phyloP scores from a whole-genome alignment of 2,329 filamentous ascomycete genomes.

The Phaeoacremonium minimum region DNA sequence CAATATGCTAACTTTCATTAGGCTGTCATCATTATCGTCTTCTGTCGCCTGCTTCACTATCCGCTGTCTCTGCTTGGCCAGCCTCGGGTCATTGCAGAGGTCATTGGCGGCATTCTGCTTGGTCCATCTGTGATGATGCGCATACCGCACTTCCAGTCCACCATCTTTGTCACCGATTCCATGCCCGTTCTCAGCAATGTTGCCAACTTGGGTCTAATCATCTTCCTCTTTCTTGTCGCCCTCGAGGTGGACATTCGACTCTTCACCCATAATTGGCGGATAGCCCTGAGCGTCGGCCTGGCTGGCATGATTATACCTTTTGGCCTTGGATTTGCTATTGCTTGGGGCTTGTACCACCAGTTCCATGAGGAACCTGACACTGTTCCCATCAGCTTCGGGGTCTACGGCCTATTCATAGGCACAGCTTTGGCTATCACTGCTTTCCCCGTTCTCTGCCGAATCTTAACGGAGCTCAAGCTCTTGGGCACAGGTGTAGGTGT shows the following conservation, averaged over 20 bases:
- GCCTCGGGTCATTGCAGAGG: conserved; percentile 74
- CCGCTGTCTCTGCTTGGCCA: conserved; percentile 68
- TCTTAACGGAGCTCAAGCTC: conserved; percentile 85
- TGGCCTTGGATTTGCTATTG: conserved; percentile 73
- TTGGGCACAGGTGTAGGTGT: conserved; percentile 79
- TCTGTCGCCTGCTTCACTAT: conserved; percentile 69
- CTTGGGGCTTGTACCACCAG: conserved; percentile 74
- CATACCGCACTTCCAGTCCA: conserved; percentile 70
- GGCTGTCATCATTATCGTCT: conserved; percentile 64
- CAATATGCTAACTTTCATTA: conserved; percentile 13
- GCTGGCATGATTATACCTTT: conserved; percentile 82
- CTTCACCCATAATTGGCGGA: conserved; percentile 73
- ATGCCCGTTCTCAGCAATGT: conserved; percentile 73
- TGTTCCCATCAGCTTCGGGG: conserved; percentile 41
- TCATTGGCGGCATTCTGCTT: conserved; percentile 73
- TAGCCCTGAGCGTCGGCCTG: conserved; percentile 72
- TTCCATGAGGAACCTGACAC: conserved; percentile 48
- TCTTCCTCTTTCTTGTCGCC: conserved; percentile 85
- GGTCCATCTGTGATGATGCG: conserved; percentile 86
- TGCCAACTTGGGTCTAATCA: conserved; percentile 76
- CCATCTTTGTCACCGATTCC: conserved; percentile 73
- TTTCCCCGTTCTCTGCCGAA: conserved; percentile 89
- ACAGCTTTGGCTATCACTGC: conserved; percentile 91
- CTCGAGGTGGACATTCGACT: conserved; percentile 81
- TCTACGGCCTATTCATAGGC: conserved; percentile 73